Base-by-base conservation (phyloP, 768 basidiomycete genomes). In the Nevesoporus exiguus region DNA sequence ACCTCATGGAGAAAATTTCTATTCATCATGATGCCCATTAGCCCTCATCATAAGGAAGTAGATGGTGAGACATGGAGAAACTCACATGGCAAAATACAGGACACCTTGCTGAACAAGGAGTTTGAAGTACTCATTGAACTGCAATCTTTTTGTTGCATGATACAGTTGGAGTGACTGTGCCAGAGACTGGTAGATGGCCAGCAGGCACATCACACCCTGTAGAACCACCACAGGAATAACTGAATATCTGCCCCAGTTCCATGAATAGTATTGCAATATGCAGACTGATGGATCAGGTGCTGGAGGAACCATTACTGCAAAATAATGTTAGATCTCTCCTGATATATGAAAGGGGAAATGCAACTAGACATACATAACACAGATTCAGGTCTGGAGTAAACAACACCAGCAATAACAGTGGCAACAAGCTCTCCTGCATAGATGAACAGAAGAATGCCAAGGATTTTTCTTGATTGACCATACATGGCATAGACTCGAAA, bases 401-500 rank as follows among this genome's bases (percentile, higher is more conserved):
- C 19, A 5, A 48, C n/a, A 10, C 8, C 25, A 27, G 13, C 5
- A 19, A 5, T 25, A 2, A 49, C 6, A 7, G 0, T 29, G 17
- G 29, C 0, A 21, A 42, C 15, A 41, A 58, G 5, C 5, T 44
- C 47, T 19, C 7, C 43, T 15, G 3, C 5, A 5, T 25, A 58
- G 7, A 58, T 24, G 9, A 52, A 33, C 3, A 59, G 29, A 13
- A 59, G 55, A 17, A 52, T 2, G 3, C 3, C 2, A 5, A 57
- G 45, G 6, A 57, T 19, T 6, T 0, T 9, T 22, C 43, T 49
- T 13, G 58, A 57, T 17, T 7, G 47, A 2, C 44, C 30, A 21
- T 41, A 57, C 29, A 59, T 17, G 24, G 58, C 58, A 49, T 57
- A 59, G 10, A 57, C 39, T 24, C 55, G 50, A 19, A 46, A 41